These are phyloP conservation scores for Rhododendron ovatum DNA, from an alignment of 148 eudicot species.

Conservation along the genomic window DNA sequence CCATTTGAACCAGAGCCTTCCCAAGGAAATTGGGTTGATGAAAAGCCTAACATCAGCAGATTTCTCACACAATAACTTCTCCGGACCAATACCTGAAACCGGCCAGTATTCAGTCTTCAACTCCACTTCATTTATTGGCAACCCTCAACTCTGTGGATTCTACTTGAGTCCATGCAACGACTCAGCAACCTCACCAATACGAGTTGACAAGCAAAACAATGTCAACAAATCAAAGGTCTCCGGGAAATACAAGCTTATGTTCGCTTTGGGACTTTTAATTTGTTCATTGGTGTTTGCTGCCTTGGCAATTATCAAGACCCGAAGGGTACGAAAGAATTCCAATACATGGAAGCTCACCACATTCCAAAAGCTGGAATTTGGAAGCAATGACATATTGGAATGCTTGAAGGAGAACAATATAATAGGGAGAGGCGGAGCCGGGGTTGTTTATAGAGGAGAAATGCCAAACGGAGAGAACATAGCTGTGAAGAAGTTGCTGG, in stretches of 20 bases:
- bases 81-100: constrained; percentile 42
- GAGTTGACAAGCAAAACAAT: not conserved
- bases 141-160: constrained; percentile 40
- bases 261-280: constrained; percentile 30
- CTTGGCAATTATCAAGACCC: constrained; percentile 40
- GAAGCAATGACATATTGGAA: constrained; percentile 34
- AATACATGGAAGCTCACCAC: constrained; percentile 51
- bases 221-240: constrained; percentile 20
- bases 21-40: constrained; percentile 47
- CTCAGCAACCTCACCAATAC: constrained; percentile 14
- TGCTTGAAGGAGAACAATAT: constrained; percentile 50
- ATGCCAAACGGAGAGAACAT: constrained; percentile 57
- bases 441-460: constrained; percentile 47
- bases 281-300: constrained; percentile 28
- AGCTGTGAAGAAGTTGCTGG: constrained; percentile 49
- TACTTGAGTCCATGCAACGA: constrained; percentile 30
- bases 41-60: constrained; percentile 62
- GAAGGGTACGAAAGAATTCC: constrained; percentile 19
- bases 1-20: constrained; percentile 44
- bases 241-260: constrained; percentile 28
- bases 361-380: constrained; percentile 50
- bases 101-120: constrained; percentile 48
- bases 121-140: constrained; percentile 34
- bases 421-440: constrained; percentile 63
- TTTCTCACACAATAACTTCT: constrained; percentile 52